Evolutionary conservation across 2,329 filamentous ascomycete genomes (phyloP).

Genomic region (Zymoseptoria ardabiliae): DNA sequence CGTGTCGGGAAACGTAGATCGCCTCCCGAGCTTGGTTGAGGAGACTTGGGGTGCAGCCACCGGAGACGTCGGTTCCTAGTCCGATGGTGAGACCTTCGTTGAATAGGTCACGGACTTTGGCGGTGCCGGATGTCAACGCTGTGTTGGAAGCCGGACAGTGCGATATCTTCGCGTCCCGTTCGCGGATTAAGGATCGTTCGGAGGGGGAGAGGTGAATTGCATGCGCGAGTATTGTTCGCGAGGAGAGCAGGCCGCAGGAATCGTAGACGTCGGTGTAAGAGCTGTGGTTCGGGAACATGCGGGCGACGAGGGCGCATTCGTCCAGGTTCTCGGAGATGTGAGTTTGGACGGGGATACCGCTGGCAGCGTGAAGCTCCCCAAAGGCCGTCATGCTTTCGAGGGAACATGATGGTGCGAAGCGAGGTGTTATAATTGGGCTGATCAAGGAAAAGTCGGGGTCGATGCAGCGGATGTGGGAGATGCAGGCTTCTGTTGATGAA

Average conservation of each 20-base stretch:
- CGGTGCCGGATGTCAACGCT: conserved; percentile 70
- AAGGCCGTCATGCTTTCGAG: conserved; percentile 52
- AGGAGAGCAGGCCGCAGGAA: conserved; percentile 57
- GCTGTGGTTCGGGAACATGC: conserved; percentile 57
- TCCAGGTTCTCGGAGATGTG: conserved; percentile 77
- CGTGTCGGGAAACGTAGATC: conserved; percentile 65
- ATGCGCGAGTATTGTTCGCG: conserved; percentile 76
- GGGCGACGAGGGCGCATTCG: conserved; percentile 64
- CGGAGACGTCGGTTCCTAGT: conserved; percentile 83
- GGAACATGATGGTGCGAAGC: conserved; percentile 53
- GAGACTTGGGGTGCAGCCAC: conserved; percentile 75
- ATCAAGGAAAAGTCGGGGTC: conserved; percentile 62
- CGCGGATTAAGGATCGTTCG: conserved; percentile 59
- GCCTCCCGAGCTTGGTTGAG: conserved; percentile 80
- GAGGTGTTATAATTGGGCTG: conserved; percentile 69
- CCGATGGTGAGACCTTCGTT: conserved; percentile 71
- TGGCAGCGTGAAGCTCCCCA: conserved; percentile 56
- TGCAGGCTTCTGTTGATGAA: conserved; percentile 32
- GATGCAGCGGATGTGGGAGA: conserved; percentile 54
- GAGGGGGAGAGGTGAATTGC: conserved; percentile 64
- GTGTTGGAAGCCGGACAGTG: conserved; percentile 88
- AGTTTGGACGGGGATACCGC: conserved; percentile 68
- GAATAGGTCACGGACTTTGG: conserved; percentile 66
- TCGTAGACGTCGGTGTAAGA: conserved; percentile 80
- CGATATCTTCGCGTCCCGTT: conserved; percentile 57